phyloP scores from a whole-genome alignment of 768 basidiomycete genomes.

The Gloeophyllum trabeum region DNA sequence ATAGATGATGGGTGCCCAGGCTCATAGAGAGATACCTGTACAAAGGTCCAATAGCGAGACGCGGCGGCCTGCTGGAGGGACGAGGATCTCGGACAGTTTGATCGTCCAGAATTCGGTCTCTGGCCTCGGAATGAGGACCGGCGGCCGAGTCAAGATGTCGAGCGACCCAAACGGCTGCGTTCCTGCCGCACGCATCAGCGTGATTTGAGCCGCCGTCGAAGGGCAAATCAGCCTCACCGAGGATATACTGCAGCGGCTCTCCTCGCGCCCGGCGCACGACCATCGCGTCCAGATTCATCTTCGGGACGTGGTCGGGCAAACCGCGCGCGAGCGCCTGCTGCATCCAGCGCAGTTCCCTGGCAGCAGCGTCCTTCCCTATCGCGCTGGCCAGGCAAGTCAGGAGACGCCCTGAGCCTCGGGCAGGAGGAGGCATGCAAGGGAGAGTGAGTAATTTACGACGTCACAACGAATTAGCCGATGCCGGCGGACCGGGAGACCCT shows the following conservation, averaged over 20 bases:
- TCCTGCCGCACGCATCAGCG: conserved; percentile 26
- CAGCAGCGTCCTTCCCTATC: conserved; percentile 24
- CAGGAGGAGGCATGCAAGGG: background rate
- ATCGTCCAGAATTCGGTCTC: conserved; percentile 86
- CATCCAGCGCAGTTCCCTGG: conserved; percentile 41
- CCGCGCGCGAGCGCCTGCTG: conserved; percentile 15
- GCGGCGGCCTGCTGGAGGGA: conserved; percentile 19
- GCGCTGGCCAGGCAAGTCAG: conserved; percentile 17
- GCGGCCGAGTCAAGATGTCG: conserved; percentile 57
- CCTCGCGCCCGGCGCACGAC: conserved; percentile 49
- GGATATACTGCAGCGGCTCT: conserved; percentile 85
- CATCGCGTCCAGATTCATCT: conserved; percentile 20
- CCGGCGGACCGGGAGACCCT: too few species aligned
- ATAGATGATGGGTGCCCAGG: too few species aligned
- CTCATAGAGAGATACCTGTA: too few species aligned
- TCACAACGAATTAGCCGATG: too few species aligned
- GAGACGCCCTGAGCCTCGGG: conserved; percentile 4
- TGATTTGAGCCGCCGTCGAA: background rate
- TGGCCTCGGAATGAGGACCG: conserved; percentile 87
- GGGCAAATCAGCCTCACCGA: conserved; percentile 35
- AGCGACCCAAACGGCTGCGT: conserved; percentile 85
- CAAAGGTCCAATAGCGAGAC: conserved; percentile 71
- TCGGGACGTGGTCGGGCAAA: background rate
- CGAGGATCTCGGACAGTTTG: conserved; percentile 39
- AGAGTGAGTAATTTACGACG: conserved; percentile 1